Percentiles rank a stretch among this genome's conserved stretches.
Evolutionary conservation across 2,329 filamentous ascomycete species (phyloP).

Genomic region (Dactylellina leptospora): DNA sequence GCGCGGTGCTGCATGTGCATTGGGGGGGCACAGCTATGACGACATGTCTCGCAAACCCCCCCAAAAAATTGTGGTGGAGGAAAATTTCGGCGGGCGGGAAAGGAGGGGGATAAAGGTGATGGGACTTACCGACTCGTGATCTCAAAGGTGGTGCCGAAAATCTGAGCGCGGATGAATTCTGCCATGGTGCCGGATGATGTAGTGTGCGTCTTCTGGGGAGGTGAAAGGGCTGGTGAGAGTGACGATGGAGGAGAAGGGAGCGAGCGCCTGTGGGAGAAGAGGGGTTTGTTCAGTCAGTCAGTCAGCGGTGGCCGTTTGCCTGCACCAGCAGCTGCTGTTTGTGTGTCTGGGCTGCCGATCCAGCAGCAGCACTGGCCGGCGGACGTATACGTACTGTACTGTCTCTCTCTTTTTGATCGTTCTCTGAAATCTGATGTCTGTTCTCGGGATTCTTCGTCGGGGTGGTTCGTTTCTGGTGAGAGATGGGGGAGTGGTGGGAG

Average conservation of each 20-base stretch:
- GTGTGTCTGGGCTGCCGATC: conserved; percentile 12
- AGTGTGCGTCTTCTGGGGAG: neutral
- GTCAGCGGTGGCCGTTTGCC: neutral
- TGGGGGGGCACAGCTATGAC: conserved; percentile 43
- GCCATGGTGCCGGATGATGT: conserved; percentile 74
- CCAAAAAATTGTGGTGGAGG: conserved; percentile 25
- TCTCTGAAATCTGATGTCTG: too few relatives aligned
- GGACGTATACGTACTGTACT: conserved; percentile 12
- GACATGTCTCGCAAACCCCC: conserved; percentile 36
- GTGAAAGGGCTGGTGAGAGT: neutral
- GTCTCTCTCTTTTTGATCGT: conserved; percentile 2
- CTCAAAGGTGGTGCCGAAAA: conserved; percentile 99
- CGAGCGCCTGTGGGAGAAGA: neutral
- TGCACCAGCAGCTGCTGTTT: conserved; percentile 6
- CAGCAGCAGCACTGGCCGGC: neutral
- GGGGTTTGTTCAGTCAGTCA: neutral
- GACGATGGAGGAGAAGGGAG: neutral
- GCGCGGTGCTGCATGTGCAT: conserved; percentile 37
- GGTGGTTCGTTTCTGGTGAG: too few relatives aligned
- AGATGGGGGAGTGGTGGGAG: too few relatives aligned
- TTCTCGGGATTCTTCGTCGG: too few relatives aligned
- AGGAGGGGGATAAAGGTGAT: neutral
- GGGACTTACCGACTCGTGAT: conserved; percentile 87
- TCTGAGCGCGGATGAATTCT: conserved; percentile 98
- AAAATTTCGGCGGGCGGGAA: conserved; percentile 5